Evolutionary conservation across 2,329 filamentous ascomycete genomes (phyloP).

Genomic region (Aspergillus uvarum): DNA sequence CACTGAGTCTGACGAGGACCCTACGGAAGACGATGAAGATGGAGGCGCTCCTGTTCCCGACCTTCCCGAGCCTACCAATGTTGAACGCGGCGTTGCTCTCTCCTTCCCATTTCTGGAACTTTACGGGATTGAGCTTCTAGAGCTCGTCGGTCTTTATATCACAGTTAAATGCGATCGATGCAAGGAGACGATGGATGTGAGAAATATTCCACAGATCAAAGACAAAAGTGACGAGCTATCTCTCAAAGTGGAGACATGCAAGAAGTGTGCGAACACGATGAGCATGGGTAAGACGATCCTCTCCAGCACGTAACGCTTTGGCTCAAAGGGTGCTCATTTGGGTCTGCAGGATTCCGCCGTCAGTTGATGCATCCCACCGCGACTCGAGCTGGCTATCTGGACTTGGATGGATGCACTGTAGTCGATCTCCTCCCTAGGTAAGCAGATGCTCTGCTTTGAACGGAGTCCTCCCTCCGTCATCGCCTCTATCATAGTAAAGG

Average conservation of each 20-base stretch:
- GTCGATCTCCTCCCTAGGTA: slow-evolving; percentile 73
- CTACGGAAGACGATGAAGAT: slow-evolving; percentile 43
- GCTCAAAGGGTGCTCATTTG: not conserved
- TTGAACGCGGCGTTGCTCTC: slow-evolving; percentile 70
- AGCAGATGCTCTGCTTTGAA: slow-evolving; percentile 10
- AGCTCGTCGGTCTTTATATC: slow-evolving; percentile 65
- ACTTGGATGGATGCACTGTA: slow-evolving; percentile 71
- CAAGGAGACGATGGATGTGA: slow-evolving; percentile 70
- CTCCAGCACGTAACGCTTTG: not conserved
- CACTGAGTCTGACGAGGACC: slow-evolving; percentile 46
- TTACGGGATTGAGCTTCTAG: slow-evolving; percentile 72
- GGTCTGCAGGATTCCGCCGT: slow-evolving; percentile 55
- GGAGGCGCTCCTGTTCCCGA: slow-evolving; percentile 39
- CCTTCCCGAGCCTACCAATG: slow-evolving; percentile 40
- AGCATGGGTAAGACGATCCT: slow-evolving; percentile 41
- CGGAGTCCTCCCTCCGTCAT: not conserved
- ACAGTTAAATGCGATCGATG: slow-evolving; percentile 77
- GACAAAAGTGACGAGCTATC: slow-evolving; percentile 40
- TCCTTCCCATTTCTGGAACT: slow-evolving; percentile 77
- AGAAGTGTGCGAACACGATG: slow-evolving; percentile 55
- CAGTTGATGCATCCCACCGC: slow-evolving; percentile 73
- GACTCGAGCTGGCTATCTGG: slow-evolving; percentile 74
- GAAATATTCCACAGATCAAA: slow-evolving; percentile 60
- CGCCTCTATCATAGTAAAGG: not conserved
- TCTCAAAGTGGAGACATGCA: slow-evolving; percentile 51